Evolutionary conservation across 805 yeast species (phyloP).

Genomic region (Wickerhamiella bombiphila): DNA sequence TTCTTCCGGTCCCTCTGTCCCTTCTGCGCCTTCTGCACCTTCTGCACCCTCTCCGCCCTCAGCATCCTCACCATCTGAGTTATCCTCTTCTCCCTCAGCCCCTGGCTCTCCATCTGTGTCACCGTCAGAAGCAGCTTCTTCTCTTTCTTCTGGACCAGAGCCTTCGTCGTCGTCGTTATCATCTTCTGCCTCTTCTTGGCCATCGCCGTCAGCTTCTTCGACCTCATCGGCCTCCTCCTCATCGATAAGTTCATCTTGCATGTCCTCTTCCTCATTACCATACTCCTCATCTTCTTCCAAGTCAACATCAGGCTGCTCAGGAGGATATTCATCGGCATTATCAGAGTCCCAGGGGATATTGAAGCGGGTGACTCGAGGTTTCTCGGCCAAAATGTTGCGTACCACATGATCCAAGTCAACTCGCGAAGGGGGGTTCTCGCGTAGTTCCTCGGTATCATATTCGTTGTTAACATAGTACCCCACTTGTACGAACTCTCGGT

Average conservation of each 20-base stretch:
- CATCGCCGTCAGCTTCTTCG: conserved; percentile 13
- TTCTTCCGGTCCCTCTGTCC: too few relatives aligned
- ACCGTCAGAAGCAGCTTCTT: conserved; percentile 19
- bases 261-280: conserved; percentile 18
- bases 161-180: conserved; percentile 6
- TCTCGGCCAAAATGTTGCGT: conserved; percentile 87
- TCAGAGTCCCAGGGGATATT: conserved; percentile 70
- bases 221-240: conserved; percentile 18
- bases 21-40: too few relatives aligned
- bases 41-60: conserved; percentile 1
- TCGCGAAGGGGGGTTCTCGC: conserved; percentile 86
- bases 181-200: conserved; percentile 10
- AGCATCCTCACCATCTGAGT: conserved; percentile 3
- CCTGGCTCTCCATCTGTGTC: conserved; percentile 6
- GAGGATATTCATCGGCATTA: conserved; percentile 17
- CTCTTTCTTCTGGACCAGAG: conserved; percentile 6
- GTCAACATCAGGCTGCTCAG: conserved; percentile 20
- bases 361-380: conserved; percentile 93
- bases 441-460: conserved; percentile 80
- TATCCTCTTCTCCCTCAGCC: conserved; percentile 7
- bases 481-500: conserved; percentile 87
- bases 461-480: conserved; percentile 97
- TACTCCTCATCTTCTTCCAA: conserved; percentile 16
- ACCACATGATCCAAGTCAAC: conserved; percentile 91
- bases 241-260: conserved; percentile 16